Evolutionary conservation across 768 basidiomycete species (phyloP), one percentile per base, ranked within the genome.

Genomic region (Termitomyces sp.): DNA sequence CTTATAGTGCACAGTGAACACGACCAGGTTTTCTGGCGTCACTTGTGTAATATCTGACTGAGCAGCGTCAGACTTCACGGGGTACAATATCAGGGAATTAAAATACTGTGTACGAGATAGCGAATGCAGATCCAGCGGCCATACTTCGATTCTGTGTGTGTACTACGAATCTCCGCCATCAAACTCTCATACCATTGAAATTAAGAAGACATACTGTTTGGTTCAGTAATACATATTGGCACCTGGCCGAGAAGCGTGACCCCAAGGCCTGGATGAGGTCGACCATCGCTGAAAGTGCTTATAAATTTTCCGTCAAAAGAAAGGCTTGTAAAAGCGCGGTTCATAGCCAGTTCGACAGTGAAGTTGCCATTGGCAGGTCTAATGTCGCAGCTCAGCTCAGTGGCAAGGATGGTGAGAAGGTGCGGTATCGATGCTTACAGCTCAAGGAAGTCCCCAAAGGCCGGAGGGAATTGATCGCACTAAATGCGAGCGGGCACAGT

Each of bases 51-150:
- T 68, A 48, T 80, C 73, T 5, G 79, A 79, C 78, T 80, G 42
- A 27, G 31, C 27, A n/a, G 41, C 27, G 12, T 47, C 33, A 49
- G 18, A 16, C n/a, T 46, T 44, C 56, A 46, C 31, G 40, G 32
- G 3, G 11, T 2, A 10, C 1, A 7, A 23, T 18, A 41, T 9
- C 16, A 53, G 29, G 5, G 22, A 20, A 47, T 16, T 18, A 38
- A 60, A 63, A 22, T 50, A 79, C 79, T 36, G 72, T 63, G 57
- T 83, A 83, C 13, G 80, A 73, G 46, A 83, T 83, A 18, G 80
- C 80, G 54, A 83, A 81, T 3, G 76, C 80, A 38, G 79, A 77
- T 2, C 81, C 81, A 40, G 81, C 79, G 43, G 80, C 78, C 68
- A 69, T 75, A 11, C 73, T 68, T 50, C 76, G 64, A 52, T 81